Base-by-base conservation (phyloP, 2,329 filamentous ascomycete genomes). In the Cladobotryum protrusum region DNA sequence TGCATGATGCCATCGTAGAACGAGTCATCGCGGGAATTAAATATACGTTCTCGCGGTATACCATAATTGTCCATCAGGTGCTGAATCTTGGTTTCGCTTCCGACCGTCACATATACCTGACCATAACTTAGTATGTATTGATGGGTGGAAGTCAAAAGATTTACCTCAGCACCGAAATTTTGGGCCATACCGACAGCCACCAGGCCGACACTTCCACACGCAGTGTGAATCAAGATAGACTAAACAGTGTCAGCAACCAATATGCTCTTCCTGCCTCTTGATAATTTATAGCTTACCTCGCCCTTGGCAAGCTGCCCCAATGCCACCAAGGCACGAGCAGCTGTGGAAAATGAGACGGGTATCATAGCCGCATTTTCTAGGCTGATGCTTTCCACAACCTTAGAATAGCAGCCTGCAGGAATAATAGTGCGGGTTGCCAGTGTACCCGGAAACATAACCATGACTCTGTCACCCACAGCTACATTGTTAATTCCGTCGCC, bases 21-120 rank as follows among this genome's bases (percentile, higher is more conserved):
- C 1, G 61, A 60, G 1, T 47, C 6, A 33, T 67, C 57, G 1
- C 63, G 57, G 24, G 63, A 67, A 40, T 58, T 58, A 48, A 72
- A 65, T 33, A 74, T 68, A 29, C 61, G 61, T 4, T 58, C 51
- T 13, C 50, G 49, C 0, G 63, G 61, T 12, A 74, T 63, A 0
- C 53, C 58, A 50, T 64, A 70, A 1, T 48, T 53, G 1, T 55
- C 53, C 17, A 56, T 56, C 2, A 75, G 55, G 12, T 69, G 60
- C 3, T 61, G 47, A 2, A 52, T 51, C 54, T 75, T 73, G 9
- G 66, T 63, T 2, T 61, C 50, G 2, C 57, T 62, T 8, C 63
- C 60, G 4, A 68, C 67, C 0, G 70, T 72, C 3, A 55, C 57
- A 41, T 62, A 29, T 5, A 29, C 11, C 24, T 29, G 7, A 9